Conservation (phyloP, 108 stramenopile species). For the Cyclotella baltica region DNA sequence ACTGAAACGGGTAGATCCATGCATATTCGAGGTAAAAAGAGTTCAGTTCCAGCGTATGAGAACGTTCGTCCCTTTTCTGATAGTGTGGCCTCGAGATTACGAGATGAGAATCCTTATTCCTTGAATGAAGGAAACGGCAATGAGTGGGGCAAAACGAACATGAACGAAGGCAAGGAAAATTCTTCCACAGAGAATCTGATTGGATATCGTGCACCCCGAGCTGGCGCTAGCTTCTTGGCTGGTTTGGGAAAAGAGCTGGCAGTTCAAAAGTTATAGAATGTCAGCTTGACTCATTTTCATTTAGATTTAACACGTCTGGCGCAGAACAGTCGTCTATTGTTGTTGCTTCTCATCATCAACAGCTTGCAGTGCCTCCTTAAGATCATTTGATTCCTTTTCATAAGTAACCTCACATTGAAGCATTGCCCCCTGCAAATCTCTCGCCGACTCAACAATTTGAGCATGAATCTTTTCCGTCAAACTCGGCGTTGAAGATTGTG, state of each 20-base stretch:
- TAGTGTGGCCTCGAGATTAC: slow-evolving; percentile 28
- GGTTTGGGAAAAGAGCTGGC: slow-evolving; percentile 27
- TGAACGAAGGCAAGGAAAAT: not conserved
- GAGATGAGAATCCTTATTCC: slow-evolving; percentile 40
- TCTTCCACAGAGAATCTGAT: slow-evolving; percentile 1
- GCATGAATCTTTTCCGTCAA: slow-evolving; percentile 34
- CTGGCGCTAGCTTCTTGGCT: slow-evolving; percentile 13
- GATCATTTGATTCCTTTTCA: slow-evolving; percentile 12
- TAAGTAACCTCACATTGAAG: slow-evolving; percentile 4
- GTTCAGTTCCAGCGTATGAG: slow-evolving; percentile 20
- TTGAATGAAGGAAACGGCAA: slow-evolving; percentile 18
- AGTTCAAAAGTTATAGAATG: too few species aligned
- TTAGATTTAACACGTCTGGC: too few species aligned
- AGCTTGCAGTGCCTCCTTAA: not conserved
- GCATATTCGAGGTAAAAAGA: slow-evolving; percentile 47
- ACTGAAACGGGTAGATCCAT: slow-evolving; percentile 52
- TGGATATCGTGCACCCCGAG: slow-evolving; percentile 23
- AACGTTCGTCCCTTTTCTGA: slow-evolving; percentile 24
- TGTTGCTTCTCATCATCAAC: too few species aligned
- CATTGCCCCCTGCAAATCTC: slow-evolving; percentile 39
- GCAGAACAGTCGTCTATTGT: too few species aligned
- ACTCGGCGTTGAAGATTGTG: not conserved
- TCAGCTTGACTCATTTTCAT: too few species aligned
- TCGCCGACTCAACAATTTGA: slow-evolving; percentile 36
- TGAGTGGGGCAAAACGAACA: not conserved